phyloP scores from a whole-genome alignment of 2,329 filamentous ascomycete species.

The Rugonectria rugulosa region DNA sequence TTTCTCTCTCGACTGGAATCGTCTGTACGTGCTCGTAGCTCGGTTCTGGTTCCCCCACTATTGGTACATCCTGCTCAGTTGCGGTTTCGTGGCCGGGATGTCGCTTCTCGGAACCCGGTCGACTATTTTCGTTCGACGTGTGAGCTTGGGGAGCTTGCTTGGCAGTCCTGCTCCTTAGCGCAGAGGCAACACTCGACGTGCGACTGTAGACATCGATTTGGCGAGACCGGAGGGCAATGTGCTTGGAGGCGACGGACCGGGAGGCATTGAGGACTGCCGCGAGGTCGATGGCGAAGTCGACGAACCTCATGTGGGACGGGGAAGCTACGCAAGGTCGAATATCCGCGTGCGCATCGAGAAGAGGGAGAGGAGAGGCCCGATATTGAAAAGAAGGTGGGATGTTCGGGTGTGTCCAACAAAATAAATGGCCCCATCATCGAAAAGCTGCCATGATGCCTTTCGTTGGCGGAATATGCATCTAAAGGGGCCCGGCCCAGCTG shows the following conservation, averaged over 20 bases:
- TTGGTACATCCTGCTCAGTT: constrained; percentile 22
- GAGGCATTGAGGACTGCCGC: constrained; percentile 75
- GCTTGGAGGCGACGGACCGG: constrained; percentile 70
- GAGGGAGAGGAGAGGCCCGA: no score
- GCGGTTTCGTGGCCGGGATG: constrained; percentile 13
- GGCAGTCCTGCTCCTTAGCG: constrained; percentile 40
- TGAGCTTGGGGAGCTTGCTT: constrained; percentile 7
- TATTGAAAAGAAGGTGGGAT: constrained; percentile 22
- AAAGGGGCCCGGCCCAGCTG: constrained; percentile 32
- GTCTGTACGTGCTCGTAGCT: constrained; percentile 15
- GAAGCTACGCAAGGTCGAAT: constrained; percentile 32
- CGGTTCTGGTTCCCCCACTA: constrained; percentile 11
- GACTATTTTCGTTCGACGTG: constrained; percentile 3
- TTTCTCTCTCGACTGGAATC: constrained; percentile 12
- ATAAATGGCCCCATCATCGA: constrained; percentile 4
- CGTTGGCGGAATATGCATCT: constrained; percentile 41
- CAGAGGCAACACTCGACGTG: constrained; percentile 53
- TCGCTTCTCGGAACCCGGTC: not conserved
- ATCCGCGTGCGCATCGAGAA: constrained; percentile 36
- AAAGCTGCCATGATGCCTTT: constrained; percentile 35
- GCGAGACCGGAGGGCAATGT: constrained; percentile 63
- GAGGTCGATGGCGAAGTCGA: constrained; percentile 72
- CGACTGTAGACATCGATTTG: constrained; percentile 61
- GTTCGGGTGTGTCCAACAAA: constrained; percentile 12
- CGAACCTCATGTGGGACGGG: constrained; percentile 61